A percentile compares a stretch with the other conserved stretches of the same genome.
Conservation (phyloP, 352 stramenopile genomes). For the Pythium angustatum region DNA sequence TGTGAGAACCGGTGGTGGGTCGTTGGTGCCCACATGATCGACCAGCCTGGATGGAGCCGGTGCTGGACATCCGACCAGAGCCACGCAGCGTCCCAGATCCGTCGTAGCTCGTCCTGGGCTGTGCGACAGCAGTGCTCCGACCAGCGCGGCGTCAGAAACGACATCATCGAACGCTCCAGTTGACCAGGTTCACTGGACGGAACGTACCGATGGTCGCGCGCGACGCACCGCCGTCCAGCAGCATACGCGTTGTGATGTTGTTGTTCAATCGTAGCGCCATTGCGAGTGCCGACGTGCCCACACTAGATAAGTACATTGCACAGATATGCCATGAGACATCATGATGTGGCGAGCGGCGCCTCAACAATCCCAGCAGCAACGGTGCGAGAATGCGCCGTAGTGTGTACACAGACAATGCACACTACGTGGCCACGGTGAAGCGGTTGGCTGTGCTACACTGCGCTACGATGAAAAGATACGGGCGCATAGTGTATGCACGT, state of each 20-base stretch:
- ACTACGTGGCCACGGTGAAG: no score
- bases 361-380: neutral
- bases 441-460: no score
- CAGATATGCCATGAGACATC: no score
- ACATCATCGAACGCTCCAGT: neutral
- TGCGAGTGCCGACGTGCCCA: slow-evolving; percentile 54
- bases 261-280: slow-evolving; percentile 51
- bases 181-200: neutral
- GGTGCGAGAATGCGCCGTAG: no score
- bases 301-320: no score
- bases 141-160: neutral
- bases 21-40: slow-evolving; percentile 56
- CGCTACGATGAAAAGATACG: neutral
- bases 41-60: slow-evolving; percentile 59
- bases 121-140: neutral
- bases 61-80: slow-evolving; percentile 38
- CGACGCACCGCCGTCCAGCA: slow-evolving; percentile 56
- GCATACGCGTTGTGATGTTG: slow-evolving; percentile 42
- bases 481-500: neutral
- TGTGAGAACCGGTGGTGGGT: slow-evolving; percentile 53
- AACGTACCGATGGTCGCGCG: slow-evolving; percentile 50
- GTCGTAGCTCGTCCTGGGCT: slow-evolving; percentile 34
- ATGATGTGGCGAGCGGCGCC: neutral
- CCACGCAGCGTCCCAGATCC: slow-evolving; percentile 33
- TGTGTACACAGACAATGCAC: no score